Evolutionary conservation across 805 yeast genomes (phyloP), one percentile per base, ranked within the genome.

Genomic region (Isabelozyma rhagii): DNA sequence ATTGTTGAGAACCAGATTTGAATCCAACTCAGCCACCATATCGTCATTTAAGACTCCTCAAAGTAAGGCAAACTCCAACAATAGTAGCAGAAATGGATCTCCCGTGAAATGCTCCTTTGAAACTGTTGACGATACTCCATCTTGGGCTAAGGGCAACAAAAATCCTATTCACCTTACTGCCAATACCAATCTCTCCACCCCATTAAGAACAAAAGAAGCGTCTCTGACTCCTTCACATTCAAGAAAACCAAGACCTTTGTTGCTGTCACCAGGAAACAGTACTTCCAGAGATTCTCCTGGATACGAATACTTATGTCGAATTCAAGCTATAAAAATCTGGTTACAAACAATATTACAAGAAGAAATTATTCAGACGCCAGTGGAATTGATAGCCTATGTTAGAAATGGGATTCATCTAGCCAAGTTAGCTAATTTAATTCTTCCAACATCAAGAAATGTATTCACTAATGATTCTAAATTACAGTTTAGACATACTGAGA

Each of bases 401-500:
- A 77, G 92, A 54, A 87, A 93, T 68, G 99, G 99, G 55, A 91
- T 92, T 1, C 75, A 83, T 42, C 71, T 94, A 36, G 97, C 97
- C 2, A 83, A 87, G 60, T 67, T 93, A 41, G 84, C 96, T 8
- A 80, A 82, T 56, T 78, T 74, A 2, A 83, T 94, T 47, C 81
- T 86, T 44, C 93, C 97, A 0, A 77, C 80, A 0, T 70, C 47
- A 83, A 83, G 45, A 71, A 74, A 55, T 66, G 81, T 64, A 63
- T 87, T 80, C 58, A 82, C 82, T 45, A 79, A 78, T 57, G 87
- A 74, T 55, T 56, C 62, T 49, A 62, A 72, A 62, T 75, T 92
- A 39, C 92, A 90, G 63, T 94, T 89, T 73, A 83, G 87, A 53
- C 97, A 90, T 65, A 89, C 97, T 0, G 97, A 94, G 62, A 94